Percentiles rank a stretch among this genome's conserved stretches.
Evolutionary conservation across 441 rosid genomes (phyloP).

Genomic region (Gossypium armourianum): DNA sequence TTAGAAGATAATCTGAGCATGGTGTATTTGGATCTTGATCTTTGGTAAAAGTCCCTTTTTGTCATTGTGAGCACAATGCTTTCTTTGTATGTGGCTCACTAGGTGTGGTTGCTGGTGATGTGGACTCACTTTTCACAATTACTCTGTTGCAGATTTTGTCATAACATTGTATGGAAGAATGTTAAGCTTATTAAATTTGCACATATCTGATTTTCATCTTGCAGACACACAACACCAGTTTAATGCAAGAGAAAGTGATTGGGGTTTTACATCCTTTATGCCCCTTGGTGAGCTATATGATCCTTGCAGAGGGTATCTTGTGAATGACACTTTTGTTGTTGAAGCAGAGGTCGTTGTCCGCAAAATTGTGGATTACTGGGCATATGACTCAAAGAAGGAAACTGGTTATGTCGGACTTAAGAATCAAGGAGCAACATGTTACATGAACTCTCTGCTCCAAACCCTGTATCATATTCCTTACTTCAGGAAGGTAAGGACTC

Average conservation of each 20-base stretch:
- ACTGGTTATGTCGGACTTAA: slow-evolving; percentile 41
- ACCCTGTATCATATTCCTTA: slow-evolving; percentile 36
- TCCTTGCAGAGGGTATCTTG: slow-evolving; percentile 31
- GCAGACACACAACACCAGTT: slow-evolving; percentile 40
- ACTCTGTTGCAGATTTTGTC: background rate
- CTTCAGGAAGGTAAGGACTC: slow-evolving; percentile 33
- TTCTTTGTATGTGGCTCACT: background rate
- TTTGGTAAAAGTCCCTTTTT: background rate
- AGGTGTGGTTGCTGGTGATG: background rate
- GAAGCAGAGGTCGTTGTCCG: slow-evolving; percentile 37
- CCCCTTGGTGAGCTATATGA: slow-evolving; percentile 37
- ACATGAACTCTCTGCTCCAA: slow-evolving; percentile 38
- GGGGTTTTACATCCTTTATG: slow-evolving; percentile 40
- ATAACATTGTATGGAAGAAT: background rate
- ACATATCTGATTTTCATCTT: slow-evolving; percentile 4
- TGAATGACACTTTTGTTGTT: slow-evolving; percentile 29
- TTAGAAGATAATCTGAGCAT: background rate
- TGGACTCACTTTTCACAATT: background rate
- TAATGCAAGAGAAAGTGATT: slow-evolving; percentile 33
- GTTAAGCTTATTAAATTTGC: background rate
- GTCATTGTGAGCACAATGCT: background rate
- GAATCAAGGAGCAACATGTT: slow-evolving; percentile 44
- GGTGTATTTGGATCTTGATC: background rate
- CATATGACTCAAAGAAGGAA: slow-evolving; percentile 36
- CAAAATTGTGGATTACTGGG: slow-evolving; percentile 28